These are phyloP conservation scores for Pleurotus ostreatus DNA, from an alignment of 768 basidiomycete genomes.

Conservation along the genomic window DNA sequence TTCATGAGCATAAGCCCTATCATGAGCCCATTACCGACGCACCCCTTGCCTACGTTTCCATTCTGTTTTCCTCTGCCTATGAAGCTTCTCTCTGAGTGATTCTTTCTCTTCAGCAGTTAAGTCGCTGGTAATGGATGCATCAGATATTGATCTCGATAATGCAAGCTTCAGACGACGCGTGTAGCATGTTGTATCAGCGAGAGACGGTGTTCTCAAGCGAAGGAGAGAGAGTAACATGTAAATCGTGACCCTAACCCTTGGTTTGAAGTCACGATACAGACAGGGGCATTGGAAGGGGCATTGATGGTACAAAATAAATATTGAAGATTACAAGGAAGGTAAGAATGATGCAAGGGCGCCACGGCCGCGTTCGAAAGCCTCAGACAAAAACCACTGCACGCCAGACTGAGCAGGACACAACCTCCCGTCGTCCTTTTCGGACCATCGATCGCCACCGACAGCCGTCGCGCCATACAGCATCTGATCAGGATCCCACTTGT, in stretches of 20 bases:
- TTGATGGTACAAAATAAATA: background rate
- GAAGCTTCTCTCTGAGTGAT: background rate
- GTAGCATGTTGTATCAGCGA: background rate
- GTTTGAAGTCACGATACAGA: background rate
- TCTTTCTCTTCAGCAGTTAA: background rate
- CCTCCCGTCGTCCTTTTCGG: background rate
- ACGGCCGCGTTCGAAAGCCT: background rate
- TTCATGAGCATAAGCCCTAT: slow-evolving; percentile 9
- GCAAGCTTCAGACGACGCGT: background rate
- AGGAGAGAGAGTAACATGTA: background rate
- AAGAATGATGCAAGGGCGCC: background rate
- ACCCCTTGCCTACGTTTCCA: slow-evolving; percentile 76
- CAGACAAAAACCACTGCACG: background rate
- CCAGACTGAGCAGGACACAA: background rate
- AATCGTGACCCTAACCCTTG: background rate
- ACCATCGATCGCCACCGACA: slow-evolving; percentile 12
- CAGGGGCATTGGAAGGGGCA: background rate
- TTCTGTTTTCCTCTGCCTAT: slow-evolving; percentile 54
- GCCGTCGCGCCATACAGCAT: slow-evolving; percentile 1
- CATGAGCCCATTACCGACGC: slow-evolving; percentile 17
- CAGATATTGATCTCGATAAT: slow-evolving; percentile 1
- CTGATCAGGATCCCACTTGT: slow-evolving; percentile 8
- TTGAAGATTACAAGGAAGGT: background rate
- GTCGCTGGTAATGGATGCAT: background rate
- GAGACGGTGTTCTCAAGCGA: background rate